Conservation (phyloP, 345 rosid species). For the Balakata baccata region DNA sequence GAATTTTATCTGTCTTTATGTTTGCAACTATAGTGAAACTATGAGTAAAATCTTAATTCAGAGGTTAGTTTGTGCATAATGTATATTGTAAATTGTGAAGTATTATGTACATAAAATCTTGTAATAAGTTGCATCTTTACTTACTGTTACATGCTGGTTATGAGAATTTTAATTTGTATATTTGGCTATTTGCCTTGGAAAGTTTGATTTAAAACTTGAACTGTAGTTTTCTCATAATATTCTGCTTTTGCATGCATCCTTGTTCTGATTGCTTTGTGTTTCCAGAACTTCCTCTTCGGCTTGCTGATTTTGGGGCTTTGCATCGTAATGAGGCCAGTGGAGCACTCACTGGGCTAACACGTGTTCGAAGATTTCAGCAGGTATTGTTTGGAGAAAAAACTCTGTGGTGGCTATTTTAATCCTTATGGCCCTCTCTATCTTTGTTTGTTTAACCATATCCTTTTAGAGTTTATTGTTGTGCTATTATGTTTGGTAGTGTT, state of each 20-base stretch:
- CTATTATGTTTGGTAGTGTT: neutral
- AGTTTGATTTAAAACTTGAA: neutral
- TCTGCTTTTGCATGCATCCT: neutral
- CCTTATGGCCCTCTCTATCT: neutral
- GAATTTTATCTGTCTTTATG: neutral
- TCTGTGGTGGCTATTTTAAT: neutral
- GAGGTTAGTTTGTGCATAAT: neutral
- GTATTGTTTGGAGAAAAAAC: conserved; percentile 32
- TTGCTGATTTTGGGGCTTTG: conserved; percentile 95
- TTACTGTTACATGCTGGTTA: neutral
- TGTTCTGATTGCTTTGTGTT: neutral
- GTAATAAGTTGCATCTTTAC: too few species aligned
- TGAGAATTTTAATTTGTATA: neutral
- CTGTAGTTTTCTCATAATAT: neutral
- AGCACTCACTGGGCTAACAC: conserved; percentile 91
- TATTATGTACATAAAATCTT: neutral
- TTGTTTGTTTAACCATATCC: conserved; percentile 4
- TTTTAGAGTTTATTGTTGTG: neutral
- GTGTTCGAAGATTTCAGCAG: conserved; percentile 98
- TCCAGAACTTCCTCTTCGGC: conserved; percentile 82
- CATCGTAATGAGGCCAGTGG: conserved; percentile 99
- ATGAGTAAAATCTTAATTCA: neutral
- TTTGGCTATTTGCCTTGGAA: neutral
- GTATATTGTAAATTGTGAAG: neutral
- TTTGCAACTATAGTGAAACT: neutral